Evolutionary conservation across 208 protist genomes (phyloP).

Genomic region (Leishmania mexicana): DNA sequence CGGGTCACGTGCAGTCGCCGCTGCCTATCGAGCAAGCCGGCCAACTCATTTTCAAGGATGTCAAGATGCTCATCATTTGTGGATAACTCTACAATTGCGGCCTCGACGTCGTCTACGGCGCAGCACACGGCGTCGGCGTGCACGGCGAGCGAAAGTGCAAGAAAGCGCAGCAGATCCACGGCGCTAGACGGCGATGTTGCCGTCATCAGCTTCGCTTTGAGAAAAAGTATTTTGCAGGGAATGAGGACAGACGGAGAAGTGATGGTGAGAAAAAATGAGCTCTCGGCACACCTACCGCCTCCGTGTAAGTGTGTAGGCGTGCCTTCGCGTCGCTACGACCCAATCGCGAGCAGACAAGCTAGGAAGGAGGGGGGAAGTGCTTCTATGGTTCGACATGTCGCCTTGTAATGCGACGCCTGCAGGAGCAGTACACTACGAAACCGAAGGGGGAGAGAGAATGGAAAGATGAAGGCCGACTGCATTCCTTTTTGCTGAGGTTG

Average conservation of each 20-base stretch:
- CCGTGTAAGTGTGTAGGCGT: background rate
- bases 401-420: background rate
- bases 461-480: background rate
- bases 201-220: background rate
- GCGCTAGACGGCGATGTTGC: constrained; percentile 15
- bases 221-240: background rate
- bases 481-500: background rate
- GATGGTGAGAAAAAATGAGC: background rate
- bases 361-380: background rate
- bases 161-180: constrained; percentile 60
- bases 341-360: background rate
- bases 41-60: constrained; percentile 50
- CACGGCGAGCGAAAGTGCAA: constrained; percentile 69
- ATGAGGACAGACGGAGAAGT: background rate
- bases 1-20: constrained; percentile 43
- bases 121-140: constrained; percentile 76
- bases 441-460: background rate
- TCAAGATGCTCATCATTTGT: constrained; percentile 56
- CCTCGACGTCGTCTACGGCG: constrained; percentile 54
- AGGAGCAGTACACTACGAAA: background rate
- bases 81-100: constrained; percentile 50
- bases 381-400: background rate
- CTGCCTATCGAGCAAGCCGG: constrained; percentile 44
- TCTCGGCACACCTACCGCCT: background rate
- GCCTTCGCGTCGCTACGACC: background rate